Evolutionary conservation across 164 flowering plant genomes (phyloP), one percentile per base, ranked within the genome.

Genomic region (Nymphaea colorata): DNA sequence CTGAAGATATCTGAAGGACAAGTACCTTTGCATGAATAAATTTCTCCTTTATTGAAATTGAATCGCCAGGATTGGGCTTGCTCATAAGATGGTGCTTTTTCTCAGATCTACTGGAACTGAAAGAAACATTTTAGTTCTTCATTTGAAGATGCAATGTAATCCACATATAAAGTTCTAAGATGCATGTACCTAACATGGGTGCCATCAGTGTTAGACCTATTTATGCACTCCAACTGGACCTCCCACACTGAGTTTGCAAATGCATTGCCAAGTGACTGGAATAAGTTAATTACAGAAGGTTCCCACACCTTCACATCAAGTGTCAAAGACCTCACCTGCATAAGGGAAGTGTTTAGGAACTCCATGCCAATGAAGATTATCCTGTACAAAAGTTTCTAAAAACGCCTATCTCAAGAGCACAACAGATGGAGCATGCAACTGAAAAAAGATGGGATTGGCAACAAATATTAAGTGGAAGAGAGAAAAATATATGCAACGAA

Each of bases 251-350:
- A 86, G 76, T 90, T 93, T 44, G 84, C 87, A 78, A 68, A 93
- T 41, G 76, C 68, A 79, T 93, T 93, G 44, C 98, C 98, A 80
- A 93, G 81, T 47, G 98, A 86, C 76, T 85, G 86, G 69, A 93
- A 88, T 73, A 93, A 74, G 64, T 74, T 65, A 74, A 93, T 80
- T 62, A 93, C 91, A 70, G 96, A 93, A 76, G 96, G 86, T 69
- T 90, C 95, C 98, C 98, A 90, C 18, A 82, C 95, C 78, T 87
- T 93, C 16, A 93, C 96, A 82, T 93, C 98, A 73, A 93, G 91
- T 44, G 87, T 85, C 73, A 93, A 78, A 25, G 98, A 93, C 72
- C 98, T 86, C 59, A 93, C 96, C 98, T 93, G 81, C 76, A 44
- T 11, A 72, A 44, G 63, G 12, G 12, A 47, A 47, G 55, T 12